Evolutionary conservation across 2,329 filamentous ascomycete species (phyloP), one percentile per base, ranked within the genome.

Genomic region (Camptophora hylomeconis): DNA sequence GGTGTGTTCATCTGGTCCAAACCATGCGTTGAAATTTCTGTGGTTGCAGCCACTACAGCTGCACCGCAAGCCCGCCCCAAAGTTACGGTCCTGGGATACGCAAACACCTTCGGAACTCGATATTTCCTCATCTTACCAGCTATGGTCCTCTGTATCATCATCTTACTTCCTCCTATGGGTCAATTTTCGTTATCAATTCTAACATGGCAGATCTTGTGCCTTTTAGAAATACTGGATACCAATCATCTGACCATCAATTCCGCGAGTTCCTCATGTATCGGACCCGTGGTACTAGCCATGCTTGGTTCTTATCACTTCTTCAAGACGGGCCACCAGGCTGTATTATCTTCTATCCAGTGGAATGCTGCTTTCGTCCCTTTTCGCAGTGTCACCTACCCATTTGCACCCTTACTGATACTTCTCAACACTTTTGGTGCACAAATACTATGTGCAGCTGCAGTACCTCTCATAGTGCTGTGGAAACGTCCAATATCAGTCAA

Each of bases 271-370:
- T 38, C 42, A 7, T 33, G 31, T 11, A 79, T 95, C 44, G 87
- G 84, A 0, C 86, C 89, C 12, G 62, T 89, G 20, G 67, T 92
- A 38, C 69, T 95, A 15, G 87, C 75, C 7, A 59, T 95, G n/a
- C 71, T 98, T 1, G 89, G 86, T 35, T 83, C 80, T 46, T 92
- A 87, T 56, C 77, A 94, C 61, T 98, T 76, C 63, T 98, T 98
- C 72, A 94, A 92, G 51, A 98, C 89, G 0, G 89, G 89, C 37
- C 89, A 98, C 54, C 87, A 95, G 56, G 87, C 87, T 8, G 79
- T 75, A 0, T 68, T 93, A 14, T 70, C 76, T 42, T 81, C 75
- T 41, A 87, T 98, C 48, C 89, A 98, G 50, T 98, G 89, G 89
- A 89, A 98, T 57, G 72, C 73, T 12, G 87, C 84, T 3, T 98